Percentiles rank a stretch among this genome's conserved stretches.
These are phyloP conservation scores for Yamadazyma dendronema DNA, from an alignment of 1,139 yeast genomes.

Conservation along the genomic window DNA sequence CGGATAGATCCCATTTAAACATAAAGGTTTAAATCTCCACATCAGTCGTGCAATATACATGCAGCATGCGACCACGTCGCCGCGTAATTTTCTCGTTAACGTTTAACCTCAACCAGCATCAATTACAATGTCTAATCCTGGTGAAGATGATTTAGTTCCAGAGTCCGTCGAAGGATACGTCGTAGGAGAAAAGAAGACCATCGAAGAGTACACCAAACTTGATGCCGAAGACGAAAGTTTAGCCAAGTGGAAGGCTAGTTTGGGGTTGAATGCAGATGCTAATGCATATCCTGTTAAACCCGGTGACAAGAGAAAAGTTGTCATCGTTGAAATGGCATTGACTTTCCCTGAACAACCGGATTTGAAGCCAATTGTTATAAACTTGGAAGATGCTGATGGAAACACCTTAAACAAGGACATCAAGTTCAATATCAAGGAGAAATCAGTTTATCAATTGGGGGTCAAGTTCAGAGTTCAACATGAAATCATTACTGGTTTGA, in stretches of 20 bases:
- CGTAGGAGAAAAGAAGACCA: constrained; percentile 81
- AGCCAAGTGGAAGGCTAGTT: constrained; percentile 88
- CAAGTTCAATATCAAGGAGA: constrained; percentile 75
- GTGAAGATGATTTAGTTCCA: constrained; percentile 62
- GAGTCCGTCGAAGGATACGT: constrained; percentile 69
- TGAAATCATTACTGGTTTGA: constrained; percentile 87
- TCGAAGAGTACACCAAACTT: constrained; percentile 77
- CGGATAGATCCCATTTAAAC: too few species aligned
- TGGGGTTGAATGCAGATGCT: constrained; percentile 61
- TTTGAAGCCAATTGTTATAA: constrained; percentile 59
- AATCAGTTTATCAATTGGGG: constrained; percentile 67
- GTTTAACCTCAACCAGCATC: too few species aligned
- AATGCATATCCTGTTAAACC: constrained; percentile 64
- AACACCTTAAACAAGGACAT: constrained; percentile 51
- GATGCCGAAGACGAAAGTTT: constrained; percentile 92
- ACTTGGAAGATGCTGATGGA: constrained; percentile 57
- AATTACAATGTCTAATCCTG: constrained; percentile 6
- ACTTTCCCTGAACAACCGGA: constrained; percentile 58
- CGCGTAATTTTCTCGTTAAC: constrained; percentile 1
- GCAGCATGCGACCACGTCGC: too few species aligned
- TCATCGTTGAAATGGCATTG: constrained; percentile 73
- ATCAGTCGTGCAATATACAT: too few species aligned
- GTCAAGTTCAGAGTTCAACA: constrained; percentile 85
- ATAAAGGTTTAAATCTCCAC: too few species aligned
- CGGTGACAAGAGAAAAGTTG: constrained; percentile 76